Evolutionary conservation across 2,329 filamentous ascomycete species (phyloP).

Genomic region (Pestalotiopsis sp.): DNA sequence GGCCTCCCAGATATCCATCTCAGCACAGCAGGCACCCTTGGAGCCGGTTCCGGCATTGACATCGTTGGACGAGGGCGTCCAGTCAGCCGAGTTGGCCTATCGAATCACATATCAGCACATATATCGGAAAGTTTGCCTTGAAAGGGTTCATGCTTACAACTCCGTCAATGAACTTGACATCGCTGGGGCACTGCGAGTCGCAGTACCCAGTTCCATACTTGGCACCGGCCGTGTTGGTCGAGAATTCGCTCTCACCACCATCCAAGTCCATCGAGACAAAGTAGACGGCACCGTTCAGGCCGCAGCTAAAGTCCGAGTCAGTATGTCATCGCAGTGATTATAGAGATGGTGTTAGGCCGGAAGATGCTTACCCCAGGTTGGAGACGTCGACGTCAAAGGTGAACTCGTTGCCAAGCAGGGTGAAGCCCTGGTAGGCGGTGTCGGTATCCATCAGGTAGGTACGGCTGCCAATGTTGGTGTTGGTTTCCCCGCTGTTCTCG

Average conservation of each 20-base stretch:
- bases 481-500: too few relatives aligned
- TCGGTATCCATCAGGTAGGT: conserved; percentile 60
- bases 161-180: conserved; percentile 56
- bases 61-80: conserved; percentile 49
- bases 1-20: conserved; percentile 66
- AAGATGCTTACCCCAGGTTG: conserved; percentile 39
- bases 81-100: conserved; percentile 47
- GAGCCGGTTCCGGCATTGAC: conserved; percentile 49
- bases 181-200: conserved; percentile 48
- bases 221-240: conserved; percentile 48
- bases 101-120: background rate
- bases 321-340: too few relatives aligned
- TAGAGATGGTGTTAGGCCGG: too few relatives aligned
- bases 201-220: conserved; percentile 62
- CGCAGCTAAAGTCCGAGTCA: conserved; percentile 41
- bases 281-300: conserved; percentile 66
- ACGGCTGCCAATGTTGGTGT: conserved; percentile 44
- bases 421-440: conserved; percentile 58
- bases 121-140: background rate
- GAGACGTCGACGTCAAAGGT: conserved; percentile 67
- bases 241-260: conserved; percentile 48
- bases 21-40: conserved; percentile 56
- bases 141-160: conserved; percentile 17
- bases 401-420: conserved; percentile 62
- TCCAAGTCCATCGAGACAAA: conserved; percentile 57